Evolutionary conservation across 495 filamentous ascomycete genomes (phyloP), one percentile per base, ranked within the genome.

Genomic region (Lindgomyces ingoldianus): DNA sequence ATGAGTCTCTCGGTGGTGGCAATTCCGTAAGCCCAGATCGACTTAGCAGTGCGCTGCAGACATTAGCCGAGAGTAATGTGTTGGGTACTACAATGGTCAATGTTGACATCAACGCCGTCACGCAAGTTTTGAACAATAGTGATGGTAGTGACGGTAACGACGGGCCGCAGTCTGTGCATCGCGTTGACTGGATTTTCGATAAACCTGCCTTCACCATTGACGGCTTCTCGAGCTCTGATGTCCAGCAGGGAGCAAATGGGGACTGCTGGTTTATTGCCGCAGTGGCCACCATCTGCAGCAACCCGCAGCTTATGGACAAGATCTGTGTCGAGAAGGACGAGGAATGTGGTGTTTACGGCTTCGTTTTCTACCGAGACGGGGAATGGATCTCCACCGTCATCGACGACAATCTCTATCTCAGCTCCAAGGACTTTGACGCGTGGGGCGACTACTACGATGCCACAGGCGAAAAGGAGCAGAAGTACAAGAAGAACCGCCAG

Each of bases 261-360:
- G 91, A 96, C 72, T 96, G 93, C 72, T 96, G 93, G 92, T 83
- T 96, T 52, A 82, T 96, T 77, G 89, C 93, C 18, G 92, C 91
- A 3, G 73, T 98, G 41, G 91, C 88, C 58, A 91, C 91, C 0
- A 81, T 96, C 53, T 87, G 85, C 48, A 92, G 90, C 70, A 90
- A 92, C 76, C 78, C 83, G 27, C 84, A 83, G 0, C 77, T 96
- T 59, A 89, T 96, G 61, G 85, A 93, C 68, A 85, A 81, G 54
- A 80, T 96, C 11, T 98, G 93, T 71, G 90, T 96, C n/a, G 87
- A 82, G 16, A 80, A 82, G 18, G 83, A 96, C 72, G 86, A 93
- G 70, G 78, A 82, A 42, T 85, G 94, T 25, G 93, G 93, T 1
- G 91, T 96, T 16, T 96, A 98, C 70, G 93, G 93, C 0, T 96